Evolutionary conservation across 768 basidiomycete species (phyloP).

Genomic region (Symmetrospora coprosmae): DNA sequence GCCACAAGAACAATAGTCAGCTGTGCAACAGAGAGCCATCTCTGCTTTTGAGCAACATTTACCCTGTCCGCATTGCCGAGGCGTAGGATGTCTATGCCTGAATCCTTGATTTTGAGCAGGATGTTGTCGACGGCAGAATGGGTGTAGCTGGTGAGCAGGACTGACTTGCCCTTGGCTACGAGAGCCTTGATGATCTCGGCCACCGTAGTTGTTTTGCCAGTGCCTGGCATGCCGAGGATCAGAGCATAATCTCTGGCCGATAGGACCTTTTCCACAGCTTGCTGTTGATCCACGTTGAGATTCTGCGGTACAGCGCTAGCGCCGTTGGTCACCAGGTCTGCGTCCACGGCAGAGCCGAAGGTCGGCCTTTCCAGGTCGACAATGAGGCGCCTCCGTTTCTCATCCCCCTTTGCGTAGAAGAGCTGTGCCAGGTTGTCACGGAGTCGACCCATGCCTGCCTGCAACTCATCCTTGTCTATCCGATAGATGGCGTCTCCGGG

Average conservation of each 20-base stretch:
- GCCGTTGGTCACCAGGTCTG: not conserved
- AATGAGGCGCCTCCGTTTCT: conserved; percentile 53
- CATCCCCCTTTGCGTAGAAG: conserved; percentile 64
- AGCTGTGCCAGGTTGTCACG: conserved; percentile 77
- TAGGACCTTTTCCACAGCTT: conserved; percentile 60
- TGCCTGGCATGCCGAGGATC: conserved; percentile 94
- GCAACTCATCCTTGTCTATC: conserved; percentile 85
- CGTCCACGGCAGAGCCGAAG: conserved; percentile 41
- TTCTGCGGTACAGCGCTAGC: conserved; percentile 24
- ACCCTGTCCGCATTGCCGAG: conserved; percentile 89
- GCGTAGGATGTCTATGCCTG: conserved; percentile 60
- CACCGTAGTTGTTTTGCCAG: conserved; percentile 91
- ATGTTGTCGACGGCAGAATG: conserved; percentile 99
- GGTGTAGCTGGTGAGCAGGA: conserved; percentile 81
- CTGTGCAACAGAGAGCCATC: no score
- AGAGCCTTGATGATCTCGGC: conserved; percentile 69
- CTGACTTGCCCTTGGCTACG: conserved; percentile 66
- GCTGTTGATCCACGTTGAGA: conserved; percentile 58
- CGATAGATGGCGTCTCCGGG: conserved; percentile 47
- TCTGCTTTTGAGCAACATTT: conserved; percentile 8
- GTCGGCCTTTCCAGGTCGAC: conserved; percentile 63
- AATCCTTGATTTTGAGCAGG: conserved; percentile 57
- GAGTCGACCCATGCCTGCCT: conserved; percentile 70
- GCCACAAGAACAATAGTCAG: not conserved
- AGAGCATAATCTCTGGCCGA: conserved; percentile 76